Conservation (phyloP, 192 early-diverging fungal genomes). For the Entrophospora sp. region DNA sequence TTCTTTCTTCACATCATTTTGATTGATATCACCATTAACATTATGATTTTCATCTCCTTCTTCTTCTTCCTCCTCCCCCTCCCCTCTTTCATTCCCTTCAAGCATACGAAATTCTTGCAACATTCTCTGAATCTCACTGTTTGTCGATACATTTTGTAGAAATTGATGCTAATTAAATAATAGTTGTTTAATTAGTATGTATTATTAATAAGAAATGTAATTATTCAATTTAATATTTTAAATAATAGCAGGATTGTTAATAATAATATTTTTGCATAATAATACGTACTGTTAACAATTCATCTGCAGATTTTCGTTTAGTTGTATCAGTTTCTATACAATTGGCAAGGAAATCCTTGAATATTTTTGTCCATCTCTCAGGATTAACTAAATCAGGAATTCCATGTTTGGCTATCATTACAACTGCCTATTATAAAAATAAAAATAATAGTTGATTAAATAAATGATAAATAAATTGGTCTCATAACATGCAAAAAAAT, state of each 20-base stretch:
- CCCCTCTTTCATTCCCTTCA: no score
- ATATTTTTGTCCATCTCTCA: constrained; percentile 56
- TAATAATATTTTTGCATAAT: constrained; percentile 49
- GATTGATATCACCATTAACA: no score
- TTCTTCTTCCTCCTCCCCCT: no score
- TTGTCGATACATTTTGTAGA: constrained; percentile 12
- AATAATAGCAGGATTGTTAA: no score
- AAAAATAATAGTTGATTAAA: background rate
- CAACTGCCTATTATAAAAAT: constrained; percentile 53
- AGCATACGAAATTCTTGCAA: constrained; percentile 2
- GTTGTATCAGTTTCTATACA: constrained; percentile 64
- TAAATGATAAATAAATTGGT: background rate
- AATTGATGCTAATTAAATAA: constrained; percentile 35
- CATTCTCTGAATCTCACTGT: background rate
- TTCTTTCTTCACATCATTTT: no score
- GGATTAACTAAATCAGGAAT: constrained; percentile 73
- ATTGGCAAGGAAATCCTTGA: constrained; percentile 68
- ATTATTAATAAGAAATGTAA: no score
- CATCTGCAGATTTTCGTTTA: constrained; percentile 58
- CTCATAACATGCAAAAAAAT: constrained; percentile 40
- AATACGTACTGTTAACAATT: constrained; percentile 59
- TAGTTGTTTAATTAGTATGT: no score
- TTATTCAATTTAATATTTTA: no score
- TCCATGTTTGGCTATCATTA: constrained; percentile 81
- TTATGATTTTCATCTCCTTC: no score